These are phyloP conservation scores for Epichloe gansuensis DNA, from an alignment of 2,329 filamentous ascomycete species.

Conservation along the genomic window DNA sequence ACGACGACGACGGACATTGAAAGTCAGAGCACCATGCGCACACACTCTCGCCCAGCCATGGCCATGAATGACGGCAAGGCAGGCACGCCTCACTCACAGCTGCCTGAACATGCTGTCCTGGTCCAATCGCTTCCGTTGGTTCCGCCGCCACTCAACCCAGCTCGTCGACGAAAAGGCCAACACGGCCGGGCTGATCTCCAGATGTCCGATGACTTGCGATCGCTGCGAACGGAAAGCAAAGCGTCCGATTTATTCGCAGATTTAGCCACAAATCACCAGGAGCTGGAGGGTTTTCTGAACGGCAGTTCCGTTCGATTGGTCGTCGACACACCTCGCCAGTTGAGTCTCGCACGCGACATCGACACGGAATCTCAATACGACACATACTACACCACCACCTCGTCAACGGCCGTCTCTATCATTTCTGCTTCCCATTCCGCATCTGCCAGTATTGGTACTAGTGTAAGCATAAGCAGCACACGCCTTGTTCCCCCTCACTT, in stretches of 20 bases:
- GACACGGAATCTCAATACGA: constrained; percentile 5
- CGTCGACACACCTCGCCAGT: neutral
- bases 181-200: neutral
- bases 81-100: neutral
- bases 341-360: constrained; percentile 1
- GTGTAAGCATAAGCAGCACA: neutral
- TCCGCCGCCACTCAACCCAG: constrained; percentile 3
- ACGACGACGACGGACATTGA: too few relatives aligned
- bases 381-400: neutral
- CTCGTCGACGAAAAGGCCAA: neutral
- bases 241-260: constrained; percentile 9
- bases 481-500: neutral
- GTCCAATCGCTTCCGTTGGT: constrained; percentile 1
- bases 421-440: neutral
- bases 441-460: neutral
- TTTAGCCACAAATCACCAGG: constrained; percentile 6
- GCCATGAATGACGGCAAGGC: neutral
- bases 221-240: constrained; percentile 1
- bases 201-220: neutral
- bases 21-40: neutral
- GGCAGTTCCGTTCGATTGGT: neutral
- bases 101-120: neutral
- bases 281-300: constrained; percentile 8
- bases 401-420: neutral
- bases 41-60: neutral